Conservation (phyloP, 2,329 filamentous ascomycete genomes). For the Byssothecium circinans region DNA sequence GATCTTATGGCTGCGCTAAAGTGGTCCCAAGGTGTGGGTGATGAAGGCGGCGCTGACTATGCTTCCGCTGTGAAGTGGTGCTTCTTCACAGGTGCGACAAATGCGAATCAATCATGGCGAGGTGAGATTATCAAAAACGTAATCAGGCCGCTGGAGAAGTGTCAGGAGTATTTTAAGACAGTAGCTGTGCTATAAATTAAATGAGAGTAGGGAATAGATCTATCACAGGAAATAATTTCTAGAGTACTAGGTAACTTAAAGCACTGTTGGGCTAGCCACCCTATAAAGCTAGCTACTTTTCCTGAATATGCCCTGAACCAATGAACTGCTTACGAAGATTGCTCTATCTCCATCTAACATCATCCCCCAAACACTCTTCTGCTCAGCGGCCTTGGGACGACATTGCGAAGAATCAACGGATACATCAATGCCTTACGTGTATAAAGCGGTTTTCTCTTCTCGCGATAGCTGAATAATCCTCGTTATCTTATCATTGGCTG, state of each 20-base stretch:
- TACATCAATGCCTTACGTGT: neutral
- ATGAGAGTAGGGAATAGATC: too few species aligned
- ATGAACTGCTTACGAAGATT: too few species aligned
- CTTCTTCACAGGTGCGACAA: constrained; percentile 10
- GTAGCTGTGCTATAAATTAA: too few species aligned
- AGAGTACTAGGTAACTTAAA: too few species aligned
- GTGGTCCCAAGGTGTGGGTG: constrained; percentile 16
- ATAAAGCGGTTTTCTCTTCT: neutral
- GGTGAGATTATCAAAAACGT: constrained; percentile 20
- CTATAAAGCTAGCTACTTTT: too few species aligned
- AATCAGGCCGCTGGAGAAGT: constrained; percentile 18
- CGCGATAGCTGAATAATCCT: neutral
- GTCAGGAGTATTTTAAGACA: constrained; percentile 14
- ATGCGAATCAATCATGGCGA: constrained; percentile 12
- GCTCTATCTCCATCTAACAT: too few species aligned
- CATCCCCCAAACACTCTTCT: too few species aligned
- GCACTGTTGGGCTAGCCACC: too few species aligned
- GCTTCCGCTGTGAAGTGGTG: constrained; percentile 24
- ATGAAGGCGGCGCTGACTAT: constrained; percentile 21
- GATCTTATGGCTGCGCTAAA: constrained; percentile 19
- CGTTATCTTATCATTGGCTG: neutral
- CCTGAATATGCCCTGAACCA: too few species aligned
- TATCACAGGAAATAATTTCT: too few species aligned
- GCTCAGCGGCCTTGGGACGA: too few species aligned
- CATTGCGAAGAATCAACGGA: too few species aligned